Evolutionary conservation across 768 basidiomycete species (phyloP).

Genomic region (Russula brevipes): DNA sequence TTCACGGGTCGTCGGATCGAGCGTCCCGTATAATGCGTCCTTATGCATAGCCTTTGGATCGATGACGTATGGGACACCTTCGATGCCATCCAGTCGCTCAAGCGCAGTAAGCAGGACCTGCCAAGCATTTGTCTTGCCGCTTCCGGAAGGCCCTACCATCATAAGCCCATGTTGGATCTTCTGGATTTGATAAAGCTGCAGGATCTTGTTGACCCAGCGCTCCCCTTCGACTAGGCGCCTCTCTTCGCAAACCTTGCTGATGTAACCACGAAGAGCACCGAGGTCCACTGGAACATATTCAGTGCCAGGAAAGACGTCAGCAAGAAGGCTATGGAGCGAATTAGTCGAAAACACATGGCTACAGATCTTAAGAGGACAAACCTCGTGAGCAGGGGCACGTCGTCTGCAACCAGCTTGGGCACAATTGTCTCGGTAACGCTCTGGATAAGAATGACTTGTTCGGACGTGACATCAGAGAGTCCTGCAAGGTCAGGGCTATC

Average conservation of each 20-base stretch:
- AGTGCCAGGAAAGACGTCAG: slow-evolving; percentile 96
- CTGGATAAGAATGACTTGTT: slow-evolving; percentile 96
- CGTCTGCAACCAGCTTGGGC: slow-evolving; percentile 94
- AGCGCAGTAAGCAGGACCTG: slow-evolving; percentile 86
- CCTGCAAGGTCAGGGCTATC: slow-evolving; percentile 42
- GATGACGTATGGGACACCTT: slow-evolving; percentile 93
- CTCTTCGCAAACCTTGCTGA: slow-evolving; percentile 81
- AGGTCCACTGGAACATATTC: slow-evolving; percentile 88
- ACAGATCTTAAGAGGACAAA: slow-evolving; percentile 28
- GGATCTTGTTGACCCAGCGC: slow-evolving; percentile 89
- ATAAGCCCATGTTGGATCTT: slow-evolving; percentile 99
- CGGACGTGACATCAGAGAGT: slow-evolving; percentile 69
- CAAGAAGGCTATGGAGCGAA: slow-evolving; percentile 58
- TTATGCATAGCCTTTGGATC: slow-evolving; percentile 99
- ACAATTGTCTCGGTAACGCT: slow-evolving; percentile 98
- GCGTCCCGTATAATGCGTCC: slow-evolving; percentile 93
- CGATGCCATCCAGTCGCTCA: slow-evolving; percentile 84
- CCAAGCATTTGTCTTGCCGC: slow-evolving; percentile 97
- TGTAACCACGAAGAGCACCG: slow-evolving; percentile 77
- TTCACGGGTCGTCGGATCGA: slow-evolving; percentile 95
- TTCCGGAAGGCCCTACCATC: slow-evolving; percentile 99
- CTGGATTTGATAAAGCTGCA: slow-evolving; percentile 98
- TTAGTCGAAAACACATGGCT: slow-evolving; percentile 13
- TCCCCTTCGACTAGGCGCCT: slow-evolving; percentile 82
- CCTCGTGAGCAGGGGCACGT: slow-evolving; percentile 93